Evolutionary conservation across 306 rosid species (phyloP).

Genomic region (Fagus sylvatica): DNA sequence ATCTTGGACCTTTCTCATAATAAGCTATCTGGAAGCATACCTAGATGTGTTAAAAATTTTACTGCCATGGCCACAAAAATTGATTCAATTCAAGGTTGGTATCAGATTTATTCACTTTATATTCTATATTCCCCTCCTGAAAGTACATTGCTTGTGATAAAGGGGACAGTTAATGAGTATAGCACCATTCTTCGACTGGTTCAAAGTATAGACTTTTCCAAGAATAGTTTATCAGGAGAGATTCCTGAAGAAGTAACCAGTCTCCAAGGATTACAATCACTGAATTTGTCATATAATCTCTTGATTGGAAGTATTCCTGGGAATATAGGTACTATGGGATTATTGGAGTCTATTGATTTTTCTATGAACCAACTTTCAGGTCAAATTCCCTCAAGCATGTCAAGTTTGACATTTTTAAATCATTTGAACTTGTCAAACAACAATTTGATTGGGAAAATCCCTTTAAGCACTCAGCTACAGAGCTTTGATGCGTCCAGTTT

Average conservation of each 20-base stretch:
- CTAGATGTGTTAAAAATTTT: conserved; percentile 9
- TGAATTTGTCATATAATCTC: not conserved
- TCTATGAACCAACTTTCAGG: conserved; percentile 17
- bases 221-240: conserved; percentile 1
- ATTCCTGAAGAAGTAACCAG: not conserved
- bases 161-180: not conserved
- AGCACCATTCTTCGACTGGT: too few species aligned
- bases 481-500: not conserved
- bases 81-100: too few species aligned
- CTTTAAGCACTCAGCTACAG: not conserved
- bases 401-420: not conserved
- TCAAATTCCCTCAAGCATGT: conserved; percentile 9
- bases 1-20: conserved; percentile 24
- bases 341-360: conserved; percentile 10
- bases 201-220: conserved; percentile 14
- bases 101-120: too few species aligned
- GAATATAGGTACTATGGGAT: not conserved
- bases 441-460: conserved; percentile 9
- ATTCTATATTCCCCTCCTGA: too few species aligned
- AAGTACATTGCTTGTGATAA: not conserved
- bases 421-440: conserved; percentile 4
- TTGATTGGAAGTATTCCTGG: not conserved
- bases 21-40: conserved; percentile 8
- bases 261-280: not conserved
- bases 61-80: not conserved